These are phyloP conservation scores for Salix brachista DNA, from an alignment of 345 rosid genomes.

Conservation along the genomic window DNA sequence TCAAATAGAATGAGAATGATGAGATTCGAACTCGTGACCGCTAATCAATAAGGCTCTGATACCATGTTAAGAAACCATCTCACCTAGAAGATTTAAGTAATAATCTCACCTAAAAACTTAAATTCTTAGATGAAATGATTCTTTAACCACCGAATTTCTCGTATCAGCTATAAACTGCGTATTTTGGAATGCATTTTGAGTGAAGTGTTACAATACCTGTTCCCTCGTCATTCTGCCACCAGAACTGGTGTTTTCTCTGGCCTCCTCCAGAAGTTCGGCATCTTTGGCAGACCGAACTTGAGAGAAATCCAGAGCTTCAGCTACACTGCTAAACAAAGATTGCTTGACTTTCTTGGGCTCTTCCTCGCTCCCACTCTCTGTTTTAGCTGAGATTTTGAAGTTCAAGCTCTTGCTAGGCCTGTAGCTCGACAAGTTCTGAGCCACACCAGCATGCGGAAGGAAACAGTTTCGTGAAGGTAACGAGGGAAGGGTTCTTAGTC, in stretches of 20 bases:
- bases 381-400: conserved; percentile 35
- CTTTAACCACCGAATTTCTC: too few relatives aligned
- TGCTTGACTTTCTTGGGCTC: conserved; percentile 45
- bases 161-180: too few relatives aligned
- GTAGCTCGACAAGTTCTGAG: conserved; percentile 21
- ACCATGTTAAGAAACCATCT: too few relatives aligned
- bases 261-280: conserved; percentile 71
- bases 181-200: too few relatives aligned
- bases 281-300: conserved; percentile 74
- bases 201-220: conserved; percentile 42
- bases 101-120: too few relatives aligned
- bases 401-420: conserved; percentile 10
- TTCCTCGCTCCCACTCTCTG: conserved; percentile 32
- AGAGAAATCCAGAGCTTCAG: conserved; percentile 81
- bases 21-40: too few relatives aligned
- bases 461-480: conserved; percentile 32
- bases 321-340: conserved; percentile 56
- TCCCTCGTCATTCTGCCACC: conserved; percentile 65
- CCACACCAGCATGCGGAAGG: conserved; percentile 12
- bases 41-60: too few relatives aligned
- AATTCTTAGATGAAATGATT: too few relatives aligned
- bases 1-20: accelerated
- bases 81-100: too few relatives aligned
- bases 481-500: conserved; percentile 36
- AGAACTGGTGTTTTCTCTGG: conserved; percentile 63